Evolutionary conservation across 768 basidiomycete genomes (phyloP).

Genomic region (Leccinum sublutescens): DNA sequence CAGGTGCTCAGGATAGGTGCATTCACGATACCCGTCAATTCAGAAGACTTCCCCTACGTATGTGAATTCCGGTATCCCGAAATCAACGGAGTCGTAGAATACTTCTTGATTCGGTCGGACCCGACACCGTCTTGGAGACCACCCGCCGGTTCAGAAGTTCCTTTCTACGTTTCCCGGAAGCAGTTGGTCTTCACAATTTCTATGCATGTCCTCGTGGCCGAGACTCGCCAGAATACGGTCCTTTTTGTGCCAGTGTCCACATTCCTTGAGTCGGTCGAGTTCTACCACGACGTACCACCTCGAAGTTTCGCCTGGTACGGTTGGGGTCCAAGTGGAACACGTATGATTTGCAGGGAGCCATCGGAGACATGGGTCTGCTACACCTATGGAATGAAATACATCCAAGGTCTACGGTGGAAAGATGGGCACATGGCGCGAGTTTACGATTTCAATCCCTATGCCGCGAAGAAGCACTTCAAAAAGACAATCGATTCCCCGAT

Average conservation of each 20-base stretch:
- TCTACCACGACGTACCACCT: constrained; percentile 2
- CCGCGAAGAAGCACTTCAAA: constrained; percentile 15
- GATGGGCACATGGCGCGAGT: constrained; percentile 19
- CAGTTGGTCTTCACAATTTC: constrained; percentile 35
- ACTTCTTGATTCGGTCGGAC: constrained; percentile 34
- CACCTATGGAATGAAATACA: constrained; percentile 35
- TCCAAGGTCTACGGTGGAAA: constrained; percentile 26
- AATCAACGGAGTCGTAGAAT: constrained; percentile 12
- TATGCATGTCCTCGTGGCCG: constrained; percentile 15
- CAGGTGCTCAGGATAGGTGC: constrained; percentile 21
- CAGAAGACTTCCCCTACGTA: constrained; percentile 16
- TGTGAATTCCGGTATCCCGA: constrained; percentile 30
- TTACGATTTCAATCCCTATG: constrained; percentile 36
- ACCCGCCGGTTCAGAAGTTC: constrained; percentile 8
- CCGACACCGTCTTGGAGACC: constrained; percentile 30
- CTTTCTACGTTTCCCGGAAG: constrained; percentile 23
- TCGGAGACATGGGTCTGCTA: constrained; percentile 37
- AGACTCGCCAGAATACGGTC: constrained; percentile 15
- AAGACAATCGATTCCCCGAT: constrained; percentile 6
- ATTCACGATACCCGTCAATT: background rate
- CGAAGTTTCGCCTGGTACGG: constrained; percentile 24
- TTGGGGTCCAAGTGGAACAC: constrained; percentile 34
- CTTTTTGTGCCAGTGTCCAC: constrained; percentile 35
- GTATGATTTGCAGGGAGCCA: constrained; percentile 28
- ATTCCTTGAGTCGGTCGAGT: constrained; percentile 25